Base-by-base conservation (phyloP, 164 flowering plant genomes). In the Kalanchoe fedtschenkoi region DNA sequence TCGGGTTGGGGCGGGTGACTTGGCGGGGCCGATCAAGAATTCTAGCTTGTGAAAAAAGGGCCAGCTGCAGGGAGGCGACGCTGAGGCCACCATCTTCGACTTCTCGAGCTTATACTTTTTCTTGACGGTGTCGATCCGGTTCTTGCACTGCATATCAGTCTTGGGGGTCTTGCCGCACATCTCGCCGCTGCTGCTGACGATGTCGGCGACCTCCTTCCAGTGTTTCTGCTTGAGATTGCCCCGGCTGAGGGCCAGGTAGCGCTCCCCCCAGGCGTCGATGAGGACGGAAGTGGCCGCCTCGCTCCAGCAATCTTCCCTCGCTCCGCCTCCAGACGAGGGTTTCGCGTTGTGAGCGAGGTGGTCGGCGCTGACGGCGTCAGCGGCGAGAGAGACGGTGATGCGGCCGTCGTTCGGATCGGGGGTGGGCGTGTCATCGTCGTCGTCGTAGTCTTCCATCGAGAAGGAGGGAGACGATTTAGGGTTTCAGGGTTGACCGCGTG, bases 201-300 rank as follows among this genome's bases (percentile, higher is more conserved):
- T 75, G n/a, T 83, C 93, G 0, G 95, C 89, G 0, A 90, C 95
- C 6, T 90, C 93, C 63, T 80, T 80, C 97, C 97, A 90, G 70
- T 90, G 92, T 68, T 84, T 75, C 74, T 90, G 92, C 76, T 83
- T 88, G 70, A 90, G 65, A 58, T 86, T 88, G 13, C 95, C 95
- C 10, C 97, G 62, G 76, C 81, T 86, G 61, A 86, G 74, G 58
- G 86, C 91, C 62, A 88, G 46, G 62, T 84, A 90, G 57, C 97
- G 64, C 60, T 90, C 97, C 0, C 93, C 97, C 97, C 97, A 90
- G 1, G 97, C 97, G 21, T 86, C 93, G 41, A 90, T 86, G 35
- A 90, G 71, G 34, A 80, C 80, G 32, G 75, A 71, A 39, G 97
- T 88, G 6, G 95, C 92, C 0, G 77, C 93, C 58, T 88, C 95